Evolutionary conservation across 75 land plant species (phyloP), one percentile per base, ranked within the genome.

Genomic region (Pinus tabuliformis): DNA sequence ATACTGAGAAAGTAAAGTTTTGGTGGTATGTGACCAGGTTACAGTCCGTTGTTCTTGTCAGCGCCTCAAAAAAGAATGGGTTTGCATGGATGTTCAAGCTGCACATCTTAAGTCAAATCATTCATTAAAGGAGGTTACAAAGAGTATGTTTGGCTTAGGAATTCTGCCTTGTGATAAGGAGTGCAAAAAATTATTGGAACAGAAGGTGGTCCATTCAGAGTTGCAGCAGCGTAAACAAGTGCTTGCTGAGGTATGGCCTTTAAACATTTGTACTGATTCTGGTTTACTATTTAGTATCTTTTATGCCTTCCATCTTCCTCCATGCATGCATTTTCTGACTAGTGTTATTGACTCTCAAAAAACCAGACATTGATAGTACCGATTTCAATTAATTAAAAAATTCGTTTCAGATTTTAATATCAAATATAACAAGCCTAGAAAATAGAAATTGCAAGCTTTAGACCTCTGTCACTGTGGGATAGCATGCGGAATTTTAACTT

Each of bases 31-130:
- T 77, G 77, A 74, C 65, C 77, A 97, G 99, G 95, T 97, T 42
- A 84, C 78, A 45, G 98, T 92, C 56, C 93, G 99, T 28, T 97
- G 99, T 88, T 80, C 79, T 77, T 97, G 99, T 77, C 92, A 85
- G 59, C 91, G 83, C 58, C 62, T 94, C 54, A 95, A 89, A 76
- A 92, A 87, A 75, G 99, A 92, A 52, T 91, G 93, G 98, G 70
- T 78, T 30, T 97, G 99, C 78, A 85, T 81, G 61, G 94, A 97
- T 75, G 99, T 91, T 49, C 97, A 92, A 83, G 81, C 83, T 61
- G 91, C 95, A 11, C 81, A 88, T 70, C 79, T 56, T 15, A 77
- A 74, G 54, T 59, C 72, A 76, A 86, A 84, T 70, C 73, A 66
- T 66, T 80, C 80, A 68, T 82, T 85, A 59, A 83, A 80, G 78